Evolutionary conservation across 495 filamentous ascomycete species (phyloP).

Genomic region (Pyrenopolyporus hunteri): DNA sequence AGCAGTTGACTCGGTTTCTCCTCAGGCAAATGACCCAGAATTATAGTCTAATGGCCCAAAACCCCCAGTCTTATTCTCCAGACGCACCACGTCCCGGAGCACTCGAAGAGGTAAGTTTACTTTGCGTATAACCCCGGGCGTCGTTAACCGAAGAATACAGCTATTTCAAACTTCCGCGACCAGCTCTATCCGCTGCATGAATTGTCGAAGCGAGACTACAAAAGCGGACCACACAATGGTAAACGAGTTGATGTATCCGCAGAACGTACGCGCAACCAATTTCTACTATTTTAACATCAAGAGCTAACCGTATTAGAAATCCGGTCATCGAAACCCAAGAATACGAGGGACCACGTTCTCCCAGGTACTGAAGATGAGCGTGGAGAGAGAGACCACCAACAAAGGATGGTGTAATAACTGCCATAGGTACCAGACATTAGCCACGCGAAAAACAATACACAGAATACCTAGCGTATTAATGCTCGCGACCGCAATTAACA

Average conservation of each 20-base stretch:
- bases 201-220: constrained; percentile 78
- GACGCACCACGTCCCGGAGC: constrained; percentile 20
- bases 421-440: constrained; percentile 80
- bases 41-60: constrained; percentile 66
- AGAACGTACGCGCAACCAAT: constrained; percentile 48
- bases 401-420: constrained; percentile 92
- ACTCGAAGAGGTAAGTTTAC: constrained; percentile 39
- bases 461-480: constrained; percentile 80
- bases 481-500: constrained; percentile 79
- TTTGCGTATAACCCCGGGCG: background rate
- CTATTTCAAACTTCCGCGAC: constrained; percentile 51
- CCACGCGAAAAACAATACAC: constrained; percentile 78
- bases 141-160: constrained; percentile 10
- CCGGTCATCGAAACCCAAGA: constrained; percentile 55
- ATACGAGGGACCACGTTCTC: constrained; percentile 71
- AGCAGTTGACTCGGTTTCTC: constrained; percentile 77
- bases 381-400: constrained; percentile 80
- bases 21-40: constrained; percentile 74
- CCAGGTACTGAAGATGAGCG: constrained; percentile 81
- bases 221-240: constrained; percentile 71
- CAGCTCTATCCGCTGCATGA: constrained; percentile 75
- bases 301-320: constrained; percentile 44
- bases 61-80: constrained; percentile 41
- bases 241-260: constrained; percentile 86
- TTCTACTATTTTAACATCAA: constrained; percentile 21